Evolutionary conservation across 306 rosid genomes (phyloP).

Genomic region (Notholithocarpus densiflorus): DNA sequence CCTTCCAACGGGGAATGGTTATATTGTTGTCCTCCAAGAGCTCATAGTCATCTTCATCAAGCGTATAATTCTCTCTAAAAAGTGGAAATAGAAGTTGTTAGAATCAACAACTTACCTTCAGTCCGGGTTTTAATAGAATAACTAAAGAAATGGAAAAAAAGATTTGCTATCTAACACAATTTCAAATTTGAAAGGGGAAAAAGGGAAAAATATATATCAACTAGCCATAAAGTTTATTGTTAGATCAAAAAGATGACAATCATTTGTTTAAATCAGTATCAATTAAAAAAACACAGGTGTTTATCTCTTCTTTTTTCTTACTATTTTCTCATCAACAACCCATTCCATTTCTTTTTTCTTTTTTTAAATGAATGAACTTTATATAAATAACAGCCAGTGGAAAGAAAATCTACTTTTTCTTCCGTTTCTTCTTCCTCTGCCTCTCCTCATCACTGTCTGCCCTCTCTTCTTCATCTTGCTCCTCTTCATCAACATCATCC

Average conservation of each 20-base stretch:
- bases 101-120: slow-evolving; percentile 3
- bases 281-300: background rate
- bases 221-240: background rate
- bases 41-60: slow-evolving; percentile 96
- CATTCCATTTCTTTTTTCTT: background rate
- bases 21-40: slow-evolving; percentile 90
- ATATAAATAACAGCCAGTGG: background rate
- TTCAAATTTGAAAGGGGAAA: background rate
- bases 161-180: background rate
- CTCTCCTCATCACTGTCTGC: slow-evolving; percentile 85
- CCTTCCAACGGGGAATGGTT: slow-evolving; percentile 85
- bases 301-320: background rate
- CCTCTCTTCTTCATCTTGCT: slow-evolving; percentile 71
- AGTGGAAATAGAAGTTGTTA: slow-evolving; percentile 14
- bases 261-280: background rate
- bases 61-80: slow-evolving; percentile 81
- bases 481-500: slow-evolving; percentile 84
- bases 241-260: background rate
- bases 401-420: slow-evolving; percentile 60
- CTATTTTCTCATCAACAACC: background rate
- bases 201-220: background rate
- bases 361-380: background rate
- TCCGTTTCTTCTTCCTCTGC: slow-evolving; percentile 90
- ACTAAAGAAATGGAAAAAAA: background rate
- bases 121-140: background rate